Evolutionary conservation across 441 rosid species (phyloP).

Genomic region (Rhodomyrtus psidioides): DNA sequence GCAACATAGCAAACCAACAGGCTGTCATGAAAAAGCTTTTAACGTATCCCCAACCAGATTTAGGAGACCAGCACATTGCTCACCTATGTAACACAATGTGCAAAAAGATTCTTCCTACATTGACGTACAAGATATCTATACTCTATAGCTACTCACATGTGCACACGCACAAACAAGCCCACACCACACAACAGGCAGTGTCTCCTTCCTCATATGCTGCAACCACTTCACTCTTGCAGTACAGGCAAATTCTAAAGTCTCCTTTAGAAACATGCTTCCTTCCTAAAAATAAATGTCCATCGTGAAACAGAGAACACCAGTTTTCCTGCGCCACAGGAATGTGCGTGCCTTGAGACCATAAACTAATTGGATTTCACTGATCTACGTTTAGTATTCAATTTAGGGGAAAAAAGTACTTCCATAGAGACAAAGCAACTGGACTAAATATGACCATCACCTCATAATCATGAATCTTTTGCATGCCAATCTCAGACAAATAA

Average conservation of each 20-base stretch:
- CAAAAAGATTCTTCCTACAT: background rate
- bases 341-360: background rate
- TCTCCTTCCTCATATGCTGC: background rate
- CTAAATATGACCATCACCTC: slow-evolving; percentile 36
- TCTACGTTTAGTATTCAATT: background rate
- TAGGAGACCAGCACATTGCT: background rate
- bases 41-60: background rate
- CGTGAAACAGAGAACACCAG: background rate
- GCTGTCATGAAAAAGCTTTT: background rate
- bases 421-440: background rate
- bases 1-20: background rate
- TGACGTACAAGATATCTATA: background rate
- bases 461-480: slow-evolving; percentile 73
- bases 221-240: background rate
- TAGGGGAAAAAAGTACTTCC: background rate
- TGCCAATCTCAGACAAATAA: slow-evolving; percentile 73
- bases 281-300: background rate
- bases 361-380: background rate
- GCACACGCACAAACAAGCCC: background rate
- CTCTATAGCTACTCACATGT: background rate
- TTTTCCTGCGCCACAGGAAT: background rate
- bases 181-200: background rate
- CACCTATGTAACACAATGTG: too few species aligned
- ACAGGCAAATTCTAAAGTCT: background rate
- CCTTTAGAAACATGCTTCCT: background rate